Percentiles rank a stretch among this genome's conserved stretches.
phyloP scores from a whole-genome alignment of 2,329 filamentous ascomycete species.

The Aspergillus sp. region DNA sequence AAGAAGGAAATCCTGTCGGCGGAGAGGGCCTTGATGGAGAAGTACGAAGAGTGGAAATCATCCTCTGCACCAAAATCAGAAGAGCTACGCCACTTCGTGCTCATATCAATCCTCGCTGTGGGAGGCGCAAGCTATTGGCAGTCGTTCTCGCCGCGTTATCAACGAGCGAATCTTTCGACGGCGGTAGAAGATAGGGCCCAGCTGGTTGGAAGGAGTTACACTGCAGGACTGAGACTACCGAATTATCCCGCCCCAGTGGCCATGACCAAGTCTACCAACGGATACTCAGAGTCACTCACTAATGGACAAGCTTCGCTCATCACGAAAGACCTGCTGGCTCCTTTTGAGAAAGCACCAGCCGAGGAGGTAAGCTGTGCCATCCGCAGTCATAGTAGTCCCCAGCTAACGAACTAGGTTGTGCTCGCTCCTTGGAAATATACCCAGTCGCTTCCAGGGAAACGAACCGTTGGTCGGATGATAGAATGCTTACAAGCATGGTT shows the following conservation, averaged over 20 bases:
- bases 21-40: constrained; percentile 10
- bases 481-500: constrained; percentile 12
- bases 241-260: not conserved
- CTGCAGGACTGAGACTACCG: not conserved
- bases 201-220: not conserved
- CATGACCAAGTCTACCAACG: not conserved
- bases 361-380: not conserved
- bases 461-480: constrained; percentile 12
- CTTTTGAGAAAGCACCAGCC: constrained; percentile 4
- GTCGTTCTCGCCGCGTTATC: constrained; percentile 1
- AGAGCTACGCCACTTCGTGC: constrained; percentile 2
- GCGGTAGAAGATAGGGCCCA: not conserved
- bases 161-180: not conserved
- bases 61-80: constrained; percentile 5
- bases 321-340: not conserved
- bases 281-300: not conserved
- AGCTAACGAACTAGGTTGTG: not conserved
- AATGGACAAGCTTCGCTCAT: not conserved
- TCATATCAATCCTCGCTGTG: not conserved
- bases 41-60: constrained; percentile 10
- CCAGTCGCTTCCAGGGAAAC: constrained; percentile 15
- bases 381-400: no score
- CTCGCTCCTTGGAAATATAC: constrained; percentile 15
- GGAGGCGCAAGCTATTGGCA: constrained; percentile 14
- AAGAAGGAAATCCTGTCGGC: constrained; percentile 10